Conservation (phyloP, 306 rosid genomes). For the Corylus avellana region DNA sequence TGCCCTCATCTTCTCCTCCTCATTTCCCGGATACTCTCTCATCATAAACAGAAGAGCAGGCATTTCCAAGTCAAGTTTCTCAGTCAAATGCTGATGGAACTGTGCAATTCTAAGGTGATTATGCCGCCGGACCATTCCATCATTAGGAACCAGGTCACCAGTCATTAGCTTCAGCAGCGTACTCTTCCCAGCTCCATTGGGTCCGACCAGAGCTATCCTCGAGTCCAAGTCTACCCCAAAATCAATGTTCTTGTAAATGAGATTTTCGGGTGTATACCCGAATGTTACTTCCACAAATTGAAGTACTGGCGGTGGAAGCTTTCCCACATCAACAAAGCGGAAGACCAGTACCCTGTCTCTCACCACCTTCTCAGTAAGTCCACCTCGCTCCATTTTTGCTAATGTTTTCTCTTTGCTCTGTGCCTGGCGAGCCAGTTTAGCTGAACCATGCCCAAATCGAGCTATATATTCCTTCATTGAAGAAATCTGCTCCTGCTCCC, state of each 20-base stretch:
- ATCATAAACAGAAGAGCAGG: constrained; percentile 85
- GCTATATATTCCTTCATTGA: constrained; percentile 97
- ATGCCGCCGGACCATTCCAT: constrained; percentile 98
- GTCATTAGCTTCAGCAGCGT: constrained; percentile 97
- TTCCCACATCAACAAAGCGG: constrained; percentile 94
- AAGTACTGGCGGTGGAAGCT: constrained; percentile 98
- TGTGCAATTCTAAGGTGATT: constrained; percentile 98
- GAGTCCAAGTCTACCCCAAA: constrained; percentile 97
- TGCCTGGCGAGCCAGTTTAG: constrained; percentile 97
- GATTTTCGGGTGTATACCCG: constrained; percentile 91
- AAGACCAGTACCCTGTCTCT: constrained; percentile 81
- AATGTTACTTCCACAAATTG: constrained; percentile 93
- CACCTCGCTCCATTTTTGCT: constrained; percentile 99
- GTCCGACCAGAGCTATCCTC: constrained; percentile 92
- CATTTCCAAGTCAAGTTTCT: constrained; percentile 86
- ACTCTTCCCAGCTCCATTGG: constrained; percentile 99
- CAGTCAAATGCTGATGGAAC: constrained; percentile 93
- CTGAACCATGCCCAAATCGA: constrained; percentile 97
- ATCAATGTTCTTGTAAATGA: constrained; percentile 82
- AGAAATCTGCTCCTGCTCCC: constrained; percentile 99
- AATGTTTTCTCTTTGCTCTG: constrained; percentile 98
- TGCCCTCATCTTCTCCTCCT: constrained; percentile 96
- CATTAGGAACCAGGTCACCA: constrained; percentile 75
- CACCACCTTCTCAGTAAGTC: constrained; percentile 89
- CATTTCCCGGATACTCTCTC: constrained; percentile 87